Conservation (phyloP, 1,284 basidiomycete genomes). For the Fomes fomentarius region DNA sequence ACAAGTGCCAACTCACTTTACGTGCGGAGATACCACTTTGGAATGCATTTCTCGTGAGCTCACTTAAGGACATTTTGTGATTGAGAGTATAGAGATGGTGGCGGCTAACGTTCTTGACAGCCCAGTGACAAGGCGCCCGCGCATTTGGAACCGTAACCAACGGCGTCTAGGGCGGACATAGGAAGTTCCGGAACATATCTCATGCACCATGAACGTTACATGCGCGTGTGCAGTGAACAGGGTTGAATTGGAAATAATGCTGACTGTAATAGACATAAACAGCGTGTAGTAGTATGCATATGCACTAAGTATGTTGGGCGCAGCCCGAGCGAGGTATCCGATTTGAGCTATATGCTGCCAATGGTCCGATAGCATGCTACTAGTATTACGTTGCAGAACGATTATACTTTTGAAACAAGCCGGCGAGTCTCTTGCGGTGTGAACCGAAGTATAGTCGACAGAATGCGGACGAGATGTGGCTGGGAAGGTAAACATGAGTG, state of each 20-base stretch:
- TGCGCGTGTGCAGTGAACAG: no score
- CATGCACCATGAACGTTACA: no score
- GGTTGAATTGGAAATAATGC: background rate
- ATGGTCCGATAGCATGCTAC: no score
- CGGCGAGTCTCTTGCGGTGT: conserved; percentile 92
- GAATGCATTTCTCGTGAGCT: conserved; percentile 71
- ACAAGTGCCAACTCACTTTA: conserved; percentile 62
- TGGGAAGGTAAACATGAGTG: conserved; percentile 33
- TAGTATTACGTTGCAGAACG: background rate
- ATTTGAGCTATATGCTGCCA: conserved; percentile 6
- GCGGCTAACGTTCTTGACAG: background rate
- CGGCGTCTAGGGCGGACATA: no score
- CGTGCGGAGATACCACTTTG: conserved; percentile 62
- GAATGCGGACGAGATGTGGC: conserved; percentile 88
- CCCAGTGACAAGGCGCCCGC: no score
- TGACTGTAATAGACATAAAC: no score
- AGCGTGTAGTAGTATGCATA: no score
- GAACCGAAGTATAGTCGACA: conserved; percentile 90
- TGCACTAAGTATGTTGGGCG: background rate
- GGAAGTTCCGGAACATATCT: no score
- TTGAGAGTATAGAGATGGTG: background rate
- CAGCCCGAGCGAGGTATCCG: background rate
- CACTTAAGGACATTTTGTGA: conserved; percentile 60
- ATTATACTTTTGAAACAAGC: conserved; percentile 44
- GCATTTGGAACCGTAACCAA: no score